Evolutionary conservation across 371 early-diverging fungal genomes (phyloP).

Genomic region (Phascolomyces articulosus): DNA sequence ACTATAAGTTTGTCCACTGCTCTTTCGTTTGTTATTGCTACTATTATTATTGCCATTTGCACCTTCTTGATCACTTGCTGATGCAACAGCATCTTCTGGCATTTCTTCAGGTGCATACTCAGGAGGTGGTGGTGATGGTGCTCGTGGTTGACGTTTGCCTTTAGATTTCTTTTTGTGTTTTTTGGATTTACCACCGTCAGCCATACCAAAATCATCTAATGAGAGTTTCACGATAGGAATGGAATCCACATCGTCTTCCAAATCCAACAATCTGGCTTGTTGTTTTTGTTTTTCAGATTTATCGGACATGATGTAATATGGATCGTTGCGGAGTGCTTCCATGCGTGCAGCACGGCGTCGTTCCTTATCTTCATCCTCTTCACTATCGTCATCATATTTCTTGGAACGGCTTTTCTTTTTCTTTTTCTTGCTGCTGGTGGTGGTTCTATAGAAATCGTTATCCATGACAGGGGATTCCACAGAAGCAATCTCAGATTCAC

Average conservation of each 20-base stretch:
- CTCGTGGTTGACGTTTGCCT: constrained; percentile 14
- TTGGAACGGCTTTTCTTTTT: constrained; percentile 39
- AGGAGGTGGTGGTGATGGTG: constrained; percentile 47
- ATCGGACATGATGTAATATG: constrained; percentile 71
- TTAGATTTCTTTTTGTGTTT: constrained; percentile 34
- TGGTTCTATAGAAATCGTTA: constrained; percentile 18
- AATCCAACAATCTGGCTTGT: constrained; percentile 22
- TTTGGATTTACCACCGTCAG: constrained; percentile 12
- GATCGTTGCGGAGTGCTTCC: constrained; percentile 70
- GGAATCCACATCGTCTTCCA: constrained; percentile 73
- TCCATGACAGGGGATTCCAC: constrained; percentile 37
- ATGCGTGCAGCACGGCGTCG: constrained; percentile 64
- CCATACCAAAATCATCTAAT: constrained; percentile 54
- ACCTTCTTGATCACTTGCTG: constrained; percentile 50
- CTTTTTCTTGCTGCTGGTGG: constrained; percentile 15
- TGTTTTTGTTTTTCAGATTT: constrained; percentile 16
- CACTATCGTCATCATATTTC: constrained; percentile 22
- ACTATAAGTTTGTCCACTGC: constrained; percentile 10
- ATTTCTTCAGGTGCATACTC: constrained; percentile 69
- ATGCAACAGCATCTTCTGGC: constrained; percentile 64
- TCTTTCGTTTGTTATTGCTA: constrained; percentile 9
- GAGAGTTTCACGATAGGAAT: constrained; percentile 83
- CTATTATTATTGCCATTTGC: constrained; percentile 14
- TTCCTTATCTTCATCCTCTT: constrained; percentile 20
- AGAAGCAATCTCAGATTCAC: constrained; percentile 38